Conservation (phyloP, 2,329 filamentous ascomycete species). For the Trichoderma sp. region DNA sequence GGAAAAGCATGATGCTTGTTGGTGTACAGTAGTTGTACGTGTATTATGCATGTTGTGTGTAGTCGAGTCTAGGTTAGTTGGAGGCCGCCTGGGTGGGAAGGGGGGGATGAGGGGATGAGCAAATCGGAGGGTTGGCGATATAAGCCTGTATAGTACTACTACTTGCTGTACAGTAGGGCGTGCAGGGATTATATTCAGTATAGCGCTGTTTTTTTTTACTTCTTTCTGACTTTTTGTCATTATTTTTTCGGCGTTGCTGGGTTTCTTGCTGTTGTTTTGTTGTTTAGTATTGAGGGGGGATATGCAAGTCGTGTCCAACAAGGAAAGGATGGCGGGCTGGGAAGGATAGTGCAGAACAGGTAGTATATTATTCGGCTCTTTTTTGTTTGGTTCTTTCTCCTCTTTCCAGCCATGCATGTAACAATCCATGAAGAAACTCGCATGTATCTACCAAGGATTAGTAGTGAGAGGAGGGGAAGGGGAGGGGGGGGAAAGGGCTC, state of each 20-base stretch:
- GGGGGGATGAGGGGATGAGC: neutral
- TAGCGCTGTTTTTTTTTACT: neutral
- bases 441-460: neutral
- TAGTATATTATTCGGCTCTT: no score
- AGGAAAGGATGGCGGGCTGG: neutral
- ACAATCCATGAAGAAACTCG: neutral
- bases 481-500: neutral
- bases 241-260: neutral
- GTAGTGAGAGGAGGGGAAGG: neutral
- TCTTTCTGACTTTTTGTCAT: neutral
- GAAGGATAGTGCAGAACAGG: neutral
- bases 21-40: neutral
- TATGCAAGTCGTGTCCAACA: neutral
- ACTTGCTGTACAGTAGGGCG: no score
- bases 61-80: neutral
- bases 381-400: neutral
- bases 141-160: neutral
- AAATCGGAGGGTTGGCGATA: neutral
- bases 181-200: no score
- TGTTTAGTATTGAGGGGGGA: no score
- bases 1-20: no score
- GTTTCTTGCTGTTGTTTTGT: neutral
- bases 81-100: neutral
- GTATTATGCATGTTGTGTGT: neutral
- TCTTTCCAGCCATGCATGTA: neutral